A percentile compares a stretch with the other conserved stretches of the same genome.
These are phyloP conservation scores for Hemileia vastatrix DNA, from an alignment of 1,284 basidiomycete species.

Conservation along the genomic window DNA sequence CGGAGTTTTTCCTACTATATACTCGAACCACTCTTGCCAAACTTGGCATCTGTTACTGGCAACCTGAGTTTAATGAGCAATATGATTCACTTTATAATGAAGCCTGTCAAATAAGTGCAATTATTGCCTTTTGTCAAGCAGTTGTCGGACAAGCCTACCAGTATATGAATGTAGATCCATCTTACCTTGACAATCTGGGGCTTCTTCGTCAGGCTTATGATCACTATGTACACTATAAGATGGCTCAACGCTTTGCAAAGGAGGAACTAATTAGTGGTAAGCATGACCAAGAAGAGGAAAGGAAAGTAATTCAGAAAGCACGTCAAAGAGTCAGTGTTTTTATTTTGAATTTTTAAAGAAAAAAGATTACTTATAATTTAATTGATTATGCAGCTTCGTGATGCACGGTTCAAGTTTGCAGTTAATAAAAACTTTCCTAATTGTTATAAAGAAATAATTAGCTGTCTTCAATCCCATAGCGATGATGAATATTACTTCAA, in stretches of 20 bases:
- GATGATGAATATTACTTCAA: neutral
- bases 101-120: neutral
- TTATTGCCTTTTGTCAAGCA: neutral
- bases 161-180: neutral
- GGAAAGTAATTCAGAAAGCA: neutral
- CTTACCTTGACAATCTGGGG: neutral
- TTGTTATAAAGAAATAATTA: neutral
- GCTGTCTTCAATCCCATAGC: neutral
- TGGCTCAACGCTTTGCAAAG: neutral
- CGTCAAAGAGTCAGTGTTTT: too few species aligned
- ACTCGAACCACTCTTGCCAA: neutral
- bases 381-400: neutral
- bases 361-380: too few species aligned
- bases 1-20: neutral
- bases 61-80: neutral
- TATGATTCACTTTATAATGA: slow-evolving; percentile 1
- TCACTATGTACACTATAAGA: slow-evolving; percentile 5
- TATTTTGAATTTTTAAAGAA: too few species aligned
- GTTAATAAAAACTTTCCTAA: neutral
- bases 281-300: neutral
- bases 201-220: neutral
- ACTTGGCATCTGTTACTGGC: neutral
- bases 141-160: neutral
- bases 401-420: neutral
- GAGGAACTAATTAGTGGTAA: neutral